Percentiles rank a stretch among this genome's conserved stretches.
These are phyloP conservation scores for Candida rishiriensis DNA, from an alignment of 805 yeast genomes.

Conservation along the genomic window DNA sequence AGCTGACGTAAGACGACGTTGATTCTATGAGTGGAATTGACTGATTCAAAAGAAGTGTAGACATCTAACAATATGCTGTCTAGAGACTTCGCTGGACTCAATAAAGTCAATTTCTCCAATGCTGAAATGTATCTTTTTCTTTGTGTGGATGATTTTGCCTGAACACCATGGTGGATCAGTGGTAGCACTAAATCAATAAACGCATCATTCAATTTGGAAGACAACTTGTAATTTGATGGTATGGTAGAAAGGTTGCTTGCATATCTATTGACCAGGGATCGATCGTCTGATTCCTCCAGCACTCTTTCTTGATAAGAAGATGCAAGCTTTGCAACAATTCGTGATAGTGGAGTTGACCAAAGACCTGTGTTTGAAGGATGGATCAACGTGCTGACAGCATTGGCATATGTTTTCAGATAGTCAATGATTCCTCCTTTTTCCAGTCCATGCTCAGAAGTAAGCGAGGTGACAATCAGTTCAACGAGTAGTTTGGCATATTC, in stretches of 20 bases:
- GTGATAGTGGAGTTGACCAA: conserved; percentile 76
- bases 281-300: conserved; percentile 43
- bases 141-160: conserved; percentile 58
- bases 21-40: conserved; percentile 76
- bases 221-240: conserved; percentile 22
- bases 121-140: conserved; percentile 56
- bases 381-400: conserved; percentile 71
- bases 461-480: conserved; percentile 53
- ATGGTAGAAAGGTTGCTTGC: conserved; percentile 21
- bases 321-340: conserved; percentile 56
- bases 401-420: conserved; percentile 50
- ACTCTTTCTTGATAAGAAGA: conserved; percentile 56
- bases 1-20: conserved; percentile 66
- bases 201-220: conserved; percentile 15
- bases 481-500: conserved; percentile 25
- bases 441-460: conserved; percentile 45
- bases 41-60: conserved; percentile 65
- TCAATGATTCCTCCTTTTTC: conserved; percentile 45
- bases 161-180: conserved; percentile 63
- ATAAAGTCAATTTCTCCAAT: conserved; percentile 58
- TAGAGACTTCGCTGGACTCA: conserved; percentile 51
- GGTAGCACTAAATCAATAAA: conserved; percentile 44
- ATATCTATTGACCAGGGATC: conserved; percentile 15
- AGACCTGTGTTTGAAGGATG: conserved; percentile 92
- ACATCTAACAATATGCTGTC: conserved; percentile 60